These are phyloP conservation scores for Pichia cactophila DNA, from an alignment of 1,139 yeast genomes.

Conservation along the genomic window DNA sequence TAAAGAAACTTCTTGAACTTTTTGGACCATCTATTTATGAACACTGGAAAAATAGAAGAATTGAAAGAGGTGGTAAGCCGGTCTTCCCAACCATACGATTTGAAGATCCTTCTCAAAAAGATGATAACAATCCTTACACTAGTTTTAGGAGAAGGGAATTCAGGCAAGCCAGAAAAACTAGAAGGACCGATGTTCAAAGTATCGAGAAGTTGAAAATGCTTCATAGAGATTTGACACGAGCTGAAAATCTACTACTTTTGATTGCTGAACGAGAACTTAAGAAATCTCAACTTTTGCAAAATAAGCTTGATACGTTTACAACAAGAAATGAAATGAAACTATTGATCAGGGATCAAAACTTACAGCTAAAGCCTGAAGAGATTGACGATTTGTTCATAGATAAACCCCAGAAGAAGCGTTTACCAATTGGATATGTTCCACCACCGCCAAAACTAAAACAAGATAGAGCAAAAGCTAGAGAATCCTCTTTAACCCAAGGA, in stretches of 20 bases:
- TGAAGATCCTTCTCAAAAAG: constrained; percentile 83
- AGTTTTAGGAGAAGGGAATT: constrained; percentile 95
- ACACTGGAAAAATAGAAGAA: constrained; percentile 75
- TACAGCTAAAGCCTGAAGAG: constrained; percentile 64
- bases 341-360: constrained; percentile 63
- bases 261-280: constrained; percentile 71
- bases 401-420: constrained; percentile 64
- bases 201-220: constrained; percentile 74
- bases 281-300: constrained; percentile 48
- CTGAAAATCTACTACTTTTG: constrained; percentile 59
- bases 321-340: constrained; percentile 64
- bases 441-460: constrained; percentile 15
- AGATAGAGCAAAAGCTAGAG: neutral
- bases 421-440: constrained; percentile 13
- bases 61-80: constrained; percentile 60
- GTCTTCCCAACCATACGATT: constrained; percentile 72
- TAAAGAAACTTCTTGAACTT: constrained; percentile 46
- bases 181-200: constrained; percentile 88
- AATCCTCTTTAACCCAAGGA: neutral
- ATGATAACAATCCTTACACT: constrained; percentile 88
- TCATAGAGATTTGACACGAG: constrained; percentile 70
- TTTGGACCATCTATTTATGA: constrained; percentile 68
- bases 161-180: constrained; percentile 91
- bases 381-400: constrained; percentile 70
- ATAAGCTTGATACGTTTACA: constrained; percentile 60